Conservation (phyloP, 345 rosid species). For the Pseudoturritis turrita region DNA sequence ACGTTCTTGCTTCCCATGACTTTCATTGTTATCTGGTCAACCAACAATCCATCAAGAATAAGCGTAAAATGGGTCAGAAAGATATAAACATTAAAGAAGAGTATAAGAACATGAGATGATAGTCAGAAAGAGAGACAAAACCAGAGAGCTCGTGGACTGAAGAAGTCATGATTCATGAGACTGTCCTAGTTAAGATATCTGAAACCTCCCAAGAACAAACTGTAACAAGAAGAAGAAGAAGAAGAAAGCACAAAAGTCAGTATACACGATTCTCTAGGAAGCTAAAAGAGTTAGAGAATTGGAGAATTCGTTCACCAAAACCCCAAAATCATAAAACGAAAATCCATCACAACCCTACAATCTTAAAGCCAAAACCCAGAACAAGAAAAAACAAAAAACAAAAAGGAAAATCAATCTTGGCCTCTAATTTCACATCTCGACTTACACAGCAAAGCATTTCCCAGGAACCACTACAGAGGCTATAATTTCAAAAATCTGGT, state of each 20-base stretch:
- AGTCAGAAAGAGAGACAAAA: slow-evolving; percentile 8
- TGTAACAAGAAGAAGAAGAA: slow-evolving; percentile 6
- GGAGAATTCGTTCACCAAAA: neutral
- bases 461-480: neutral
- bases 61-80: neutral
- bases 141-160: slow-evolving; percentile 34
- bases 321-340: neutral
- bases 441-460: slow-evolving; percentile 13
- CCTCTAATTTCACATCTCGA: neutral
- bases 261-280: neutral
- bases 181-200: neutral
- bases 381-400: neutral
- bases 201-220: slow-evolving; percentile 1
- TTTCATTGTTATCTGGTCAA: slow-evolving; percentile 55
- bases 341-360: no score
- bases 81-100: neutral
- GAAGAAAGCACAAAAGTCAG: slow-evolving; percentile 12
- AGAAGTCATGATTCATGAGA: slow-evolving; percentile 34
- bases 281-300: neutral
- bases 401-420: neutral
- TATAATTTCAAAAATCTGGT: neutral
- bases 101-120: neutral
- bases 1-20: slow-evolving; percentile 60
- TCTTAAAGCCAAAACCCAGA: neutral
- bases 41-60: neutral